These are phyloP conservation scores for Exophiala sideris DNA, from an alignment of 2,329 filamentous ascomycete species.

Conservation along the genomic window DNA sequence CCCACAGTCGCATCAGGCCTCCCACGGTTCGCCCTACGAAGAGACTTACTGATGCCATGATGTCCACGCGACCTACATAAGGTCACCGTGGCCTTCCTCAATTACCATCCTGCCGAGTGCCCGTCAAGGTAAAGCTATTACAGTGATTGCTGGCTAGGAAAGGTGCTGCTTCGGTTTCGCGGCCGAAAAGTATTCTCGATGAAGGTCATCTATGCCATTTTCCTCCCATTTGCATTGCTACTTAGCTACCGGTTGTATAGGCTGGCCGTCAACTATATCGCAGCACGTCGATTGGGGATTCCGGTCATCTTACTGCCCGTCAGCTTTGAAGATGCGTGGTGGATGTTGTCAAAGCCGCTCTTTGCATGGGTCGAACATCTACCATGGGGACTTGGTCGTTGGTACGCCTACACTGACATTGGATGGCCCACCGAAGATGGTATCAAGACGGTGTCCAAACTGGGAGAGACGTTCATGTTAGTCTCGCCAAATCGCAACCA, in stretches of 20 bases:
- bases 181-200: too few species aligned
- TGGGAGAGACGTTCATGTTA: conserved; percentile 10
- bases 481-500: conserved; percentile 1
- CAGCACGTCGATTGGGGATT: conserved; percentile 4
- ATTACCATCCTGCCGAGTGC: too few species aligned
- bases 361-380: conserved; percentile 8
- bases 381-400: conserved; percentile 6
- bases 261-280: conserved; percentile 6
- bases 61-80: too few species aligned
- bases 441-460: not conserved
- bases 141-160: too few species aligned
- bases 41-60: too few species aligned
- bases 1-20: too few species aligned
- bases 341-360: not conserved
- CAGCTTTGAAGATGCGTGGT: conserved; percentile 6
- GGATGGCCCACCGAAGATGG: conserved; percentile 10
- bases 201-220: too few species aligned
- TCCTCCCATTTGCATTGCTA: too few species aligned
- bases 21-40: too few species aligned
- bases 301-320: conserved; percentile 7
- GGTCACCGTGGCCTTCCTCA: too few species aligned
- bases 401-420: conserved; percentile 11
- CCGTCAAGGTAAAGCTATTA: too few species aligned
- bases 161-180: too few species aligned
- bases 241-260: not conserved